Base-by-base conservation (phyloP, 306 rosid species). In the Pachyrhizus erosus region DNA sequence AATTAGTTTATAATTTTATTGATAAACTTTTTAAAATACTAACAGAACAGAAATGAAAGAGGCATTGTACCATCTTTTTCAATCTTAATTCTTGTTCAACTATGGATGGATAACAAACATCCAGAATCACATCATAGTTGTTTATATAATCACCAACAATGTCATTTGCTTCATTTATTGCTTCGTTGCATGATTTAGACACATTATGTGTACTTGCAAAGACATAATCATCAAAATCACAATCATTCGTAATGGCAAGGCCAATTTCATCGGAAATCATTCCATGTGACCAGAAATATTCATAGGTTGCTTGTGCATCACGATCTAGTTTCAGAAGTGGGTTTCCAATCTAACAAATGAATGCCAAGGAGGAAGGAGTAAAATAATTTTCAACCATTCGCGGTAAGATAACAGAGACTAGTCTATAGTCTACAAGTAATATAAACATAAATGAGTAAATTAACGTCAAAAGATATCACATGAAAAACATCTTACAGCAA, bases 271-370 rank as follows among this genome's bases (percentile, higher is more conserved):
- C 99, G 0, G 99, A 95, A 76, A 95, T 87, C 99, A 95, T 88
- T 76, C 98, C 97, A 29, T 94, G 98, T 2, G 98, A 94, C 97
- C 98, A 94, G 61, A 90, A 93, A 80, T 51, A 93, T 78, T 95
- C 99, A 39, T 95, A 95, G 21, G 86, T 86, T 62, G 98, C 91
- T 34, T 87, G 88, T 64, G 45, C 3, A 84, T 95, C 99, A 64
- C 90, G 92, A 33, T 89, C 94, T 27, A 91, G 89, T 75, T 81
- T 87, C 60, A 95, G 89, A 34, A 95, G 93, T 15, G 98, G 98
- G 72, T 95, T 95, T 79, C 98, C 98, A 84, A 95, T 90, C 98
- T 95, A 87, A 57, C 77, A 68, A 75, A 23, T 40, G 34, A 76
- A 81, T 18, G 46, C 1, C 43, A 75, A 26, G 29, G 18, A 68